phyloP scores from a whole-genome alignment of 2,329 filamentous ascomycete genomes.

The Aspergillus fumigatiaffinis region DNA sequence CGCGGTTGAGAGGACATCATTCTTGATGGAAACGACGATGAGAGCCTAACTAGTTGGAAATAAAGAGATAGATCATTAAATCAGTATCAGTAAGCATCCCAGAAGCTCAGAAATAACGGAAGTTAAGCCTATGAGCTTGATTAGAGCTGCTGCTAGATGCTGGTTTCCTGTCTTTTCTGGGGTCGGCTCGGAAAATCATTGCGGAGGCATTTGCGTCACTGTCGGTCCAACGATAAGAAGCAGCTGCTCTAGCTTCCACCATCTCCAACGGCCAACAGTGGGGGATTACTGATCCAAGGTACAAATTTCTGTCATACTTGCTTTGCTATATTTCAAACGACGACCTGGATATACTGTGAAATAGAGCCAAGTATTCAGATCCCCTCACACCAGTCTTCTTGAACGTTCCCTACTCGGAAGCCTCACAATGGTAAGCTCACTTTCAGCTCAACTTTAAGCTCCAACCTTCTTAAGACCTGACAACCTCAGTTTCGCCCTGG shows the following conservation, averaged over 20 bases:
- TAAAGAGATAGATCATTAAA: background rate
- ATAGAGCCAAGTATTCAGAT: background rate
- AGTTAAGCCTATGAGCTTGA: background rate
- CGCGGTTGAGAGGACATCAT: slow-evolving; percentile 63
- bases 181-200: slow-evolving; percentile 41
- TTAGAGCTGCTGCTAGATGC: background rate
- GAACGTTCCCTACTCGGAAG: background rate
- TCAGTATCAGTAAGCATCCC: background rate
- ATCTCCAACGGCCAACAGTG: background rate
- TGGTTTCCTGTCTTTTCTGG: slow-evolving; percentile 17
- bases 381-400: background rate
- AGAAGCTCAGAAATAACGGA: background rate
- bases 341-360: background rate
- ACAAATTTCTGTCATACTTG: background rate
- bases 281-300: background rate
- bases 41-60: background rate
- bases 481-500: slow-evolving; percentile 40
- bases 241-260: background rate
- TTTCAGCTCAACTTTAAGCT: background rate
- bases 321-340: background rate
- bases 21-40: background rate
- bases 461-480: slow-evolving; percentile 11
- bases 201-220: slow-evolving; percentile 38
- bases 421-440: slow-evolving; percentile 24
- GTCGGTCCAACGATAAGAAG: slow-evolving; percentile 15